These are phyloP conservation scores for Collybiopsis luxurians DNA, from an alignment of 768 basidiomycete genomes.

Conservation along the genomic window DNA sequence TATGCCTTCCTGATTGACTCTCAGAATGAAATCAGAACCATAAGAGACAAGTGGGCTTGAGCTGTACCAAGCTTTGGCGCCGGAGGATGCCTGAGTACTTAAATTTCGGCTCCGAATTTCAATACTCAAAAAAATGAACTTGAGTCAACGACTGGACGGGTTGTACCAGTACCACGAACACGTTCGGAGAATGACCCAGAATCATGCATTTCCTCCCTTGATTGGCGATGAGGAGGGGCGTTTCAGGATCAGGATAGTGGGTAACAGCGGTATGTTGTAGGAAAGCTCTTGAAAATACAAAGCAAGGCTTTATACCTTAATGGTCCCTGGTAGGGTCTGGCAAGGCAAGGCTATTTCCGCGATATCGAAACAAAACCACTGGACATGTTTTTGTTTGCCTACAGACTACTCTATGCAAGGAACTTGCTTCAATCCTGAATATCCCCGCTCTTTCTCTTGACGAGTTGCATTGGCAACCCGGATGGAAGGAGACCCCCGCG, in stretches of 20 bases:
- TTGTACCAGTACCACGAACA: background rate
- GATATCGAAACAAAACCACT: too few species aligned
- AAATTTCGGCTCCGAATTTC: too few species aligned
- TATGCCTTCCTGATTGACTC: too few species aligned
- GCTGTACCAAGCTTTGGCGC: too few species aligned
- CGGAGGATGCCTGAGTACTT: too few species aligned
- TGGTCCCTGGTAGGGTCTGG: conserved; percentile 27
- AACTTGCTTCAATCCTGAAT: conserved; percentile 33
- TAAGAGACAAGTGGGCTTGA: too few species aligned
- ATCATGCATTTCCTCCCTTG: conserved; percentile 21
- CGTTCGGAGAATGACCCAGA: background rate
- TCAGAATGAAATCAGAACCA: too few species aligned
- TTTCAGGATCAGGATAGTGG: conserved; percentile 46
- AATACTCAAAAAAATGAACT: too few species aligned
- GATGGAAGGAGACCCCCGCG: conserved; percentile 23
- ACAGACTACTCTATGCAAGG: conserved; percentile 37
- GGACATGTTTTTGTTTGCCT: too few species aligned
- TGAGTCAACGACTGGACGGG: too few species aligned
- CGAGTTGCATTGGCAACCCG: conserved; percentile 32
- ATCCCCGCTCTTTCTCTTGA: conserved; percentile 37
- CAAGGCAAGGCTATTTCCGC: conserved; percentile 34
- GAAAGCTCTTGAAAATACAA: background rate
- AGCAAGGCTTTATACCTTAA: background rate
- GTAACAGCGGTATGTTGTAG: conserved; percentile 46
- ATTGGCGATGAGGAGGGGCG: conserved; percentile 42